These are phyloP conservation scores for Gnaphalium uliginosum DNA, from an alignment of 129 eudicot genomes.

Conservation along the genomic window DNA sequence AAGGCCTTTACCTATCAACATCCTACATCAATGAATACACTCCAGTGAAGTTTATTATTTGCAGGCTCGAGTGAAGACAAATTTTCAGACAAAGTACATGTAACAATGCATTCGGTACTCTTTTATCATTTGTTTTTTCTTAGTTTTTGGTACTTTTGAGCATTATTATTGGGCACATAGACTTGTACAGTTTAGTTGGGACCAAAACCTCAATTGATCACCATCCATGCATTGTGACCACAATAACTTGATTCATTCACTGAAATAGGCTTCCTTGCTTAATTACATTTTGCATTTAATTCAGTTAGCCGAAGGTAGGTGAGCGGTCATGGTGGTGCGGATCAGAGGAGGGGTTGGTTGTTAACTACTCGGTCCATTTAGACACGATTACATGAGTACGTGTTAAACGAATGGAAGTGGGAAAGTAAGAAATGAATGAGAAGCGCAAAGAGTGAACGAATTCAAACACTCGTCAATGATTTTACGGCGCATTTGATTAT, in stretches of 20 bases:
- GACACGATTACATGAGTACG: too few species aligned
- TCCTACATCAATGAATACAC: neutral
- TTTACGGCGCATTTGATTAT: conserved; percentile 51
- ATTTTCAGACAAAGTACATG: conserved; percentile 13
- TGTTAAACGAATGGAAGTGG: neutral
- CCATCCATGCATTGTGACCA: neutral
- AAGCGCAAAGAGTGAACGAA: conserved; percentile 24
- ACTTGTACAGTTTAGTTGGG: conserved; percentile 5
- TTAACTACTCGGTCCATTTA: too few species aligned
- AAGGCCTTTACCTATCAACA: neutral
- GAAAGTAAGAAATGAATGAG: neutral
- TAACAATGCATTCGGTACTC: neutral
- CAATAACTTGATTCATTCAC: neutral
- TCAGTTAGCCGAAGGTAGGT: neutral
- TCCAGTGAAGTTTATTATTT: conserved; percentile 1
- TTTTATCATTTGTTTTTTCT: neutral
- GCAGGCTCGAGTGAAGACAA: conserved; percentile 13
- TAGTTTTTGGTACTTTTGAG: conserved; percentile 16
- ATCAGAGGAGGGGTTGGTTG: too few species aligned
- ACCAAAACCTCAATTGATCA: neutral
- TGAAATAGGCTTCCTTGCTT: neutral
- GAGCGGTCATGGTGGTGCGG: too few species aligned
- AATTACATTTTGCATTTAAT: neutral
- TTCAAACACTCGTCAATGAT: conserved; percentile 44
- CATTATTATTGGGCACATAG: conserved; percentile 19